A percentile compares a stretch with the other conserved stretches of the same genome.
Evolutionary conservation across 345 rosid genomes (phyloP).

Genomic region (Camelina laxa): DNA sequence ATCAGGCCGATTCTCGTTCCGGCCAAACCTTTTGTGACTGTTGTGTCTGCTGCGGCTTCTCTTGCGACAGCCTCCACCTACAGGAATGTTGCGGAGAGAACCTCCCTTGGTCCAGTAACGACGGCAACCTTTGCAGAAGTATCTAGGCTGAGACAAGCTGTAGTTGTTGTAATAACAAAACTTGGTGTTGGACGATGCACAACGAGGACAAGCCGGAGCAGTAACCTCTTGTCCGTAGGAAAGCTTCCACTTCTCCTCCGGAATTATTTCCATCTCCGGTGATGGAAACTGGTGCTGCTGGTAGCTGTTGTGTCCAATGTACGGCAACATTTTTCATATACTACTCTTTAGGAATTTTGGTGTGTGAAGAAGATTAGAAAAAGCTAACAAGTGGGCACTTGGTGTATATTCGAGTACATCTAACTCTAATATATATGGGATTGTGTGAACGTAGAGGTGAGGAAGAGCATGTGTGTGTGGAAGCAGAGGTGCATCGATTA

Average conservation of each 20-base stretch:
- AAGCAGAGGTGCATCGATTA: conserved; percentile 40
- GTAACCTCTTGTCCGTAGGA: conserved; percentile 50
- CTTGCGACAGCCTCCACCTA: conserved; percentile 87
- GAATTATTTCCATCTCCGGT: conserved; percentile 37
- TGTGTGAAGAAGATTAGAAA: conserved; percentile 7
- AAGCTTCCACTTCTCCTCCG: conserved; percentile 37
- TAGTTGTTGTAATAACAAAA: conserved; percentile 95
- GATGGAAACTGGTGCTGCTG: conserved; percentile 39
- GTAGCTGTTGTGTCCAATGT: conserved; percentile 33
- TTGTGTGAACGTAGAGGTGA: conserved; percentile 26
- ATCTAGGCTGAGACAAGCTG: conserved; percentile 88
- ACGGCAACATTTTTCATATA: conserved; percentile 39
- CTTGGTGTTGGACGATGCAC: conserved; percentile 85
- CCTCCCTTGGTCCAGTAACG: conserved; percentile 97
- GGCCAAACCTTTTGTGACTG: conserved; percentile 46
- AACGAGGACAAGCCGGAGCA: conserved; percentile 86
- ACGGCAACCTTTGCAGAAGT: conserved; percentile 82
- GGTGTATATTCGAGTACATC: conserved; percentile 26
- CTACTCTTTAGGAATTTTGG: neutral
- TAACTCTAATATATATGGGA: conserved; percentile 18
- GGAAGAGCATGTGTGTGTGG: conserved; percentile 52
- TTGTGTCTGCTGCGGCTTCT: conserved; percentile 54
- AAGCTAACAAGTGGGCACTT: conserved; percentile 25
- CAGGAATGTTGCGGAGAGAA: conserved; percentile 78
- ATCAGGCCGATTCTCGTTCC: conserved; percentile 33